phyloP scores from a whole-genome alignment of 176 grass and related monocot species.

The Musa troglodytarum region DNA sequence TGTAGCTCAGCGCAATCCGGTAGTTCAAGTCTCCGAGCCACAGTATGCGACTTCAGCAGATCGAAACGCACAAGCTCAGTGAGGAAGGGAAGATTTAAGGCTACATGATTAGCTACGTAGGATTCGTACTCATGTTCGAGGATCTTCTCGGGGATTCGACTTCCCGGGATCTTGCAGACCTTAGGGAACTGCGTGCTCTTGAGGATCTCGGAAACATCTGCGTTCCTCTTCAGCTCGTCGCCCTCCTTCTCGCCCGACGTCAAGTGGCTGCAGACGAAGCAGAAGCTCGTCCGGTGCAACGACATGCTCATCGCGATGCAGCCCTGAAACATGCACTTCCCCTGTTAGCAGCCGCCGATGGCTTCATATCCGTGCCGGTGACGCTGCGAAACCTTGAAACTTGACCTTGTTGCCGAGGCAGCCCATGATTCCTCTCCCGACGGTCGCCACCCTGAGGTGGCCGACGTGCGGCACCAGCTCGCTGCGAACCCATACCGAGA shows the following conservation, averaged over 20 bases:
- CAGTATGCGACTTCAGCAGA: conserved; percentile 44
- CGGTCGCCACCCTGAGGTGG: conserved; percentile 58
- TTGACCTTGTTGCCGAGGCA: conserved; percentile 81
- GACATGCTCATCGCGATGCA: conserved; percentile 93
- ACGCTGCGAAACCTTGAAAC: too few species aligned
- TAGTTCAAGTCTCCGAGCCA: conserved; percentile 93
- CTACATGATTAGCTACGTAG: too few species aligned
- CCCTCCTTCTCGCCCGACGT: conserved; percentile 94
- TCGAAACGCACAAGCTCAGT: background rate
- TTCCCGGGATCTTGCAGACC: conserved; percentile 41
- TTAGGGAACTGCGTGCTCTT: conserved; percentile 79
- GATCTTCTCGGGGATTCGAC: conserved; percentile 51
- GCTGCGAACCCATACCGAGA: conserved; percentile 78
- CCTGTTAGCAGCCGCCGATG: background rate
- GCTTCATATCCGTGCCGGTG: background rate
- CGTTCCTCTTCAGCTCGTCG: conserved; percentile 72
- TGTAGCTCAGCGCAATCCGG: conserved; percentile 59
- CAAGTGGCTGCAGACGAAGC: conserved; percentile 91
- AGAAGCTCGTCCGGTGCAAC: conserved; percentile 58
- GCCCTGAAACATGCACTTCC: conserved; percentile 31
- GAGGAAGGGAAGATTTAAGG: too few species aligned
- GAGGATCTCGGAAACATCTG: conserved; percentile 86
- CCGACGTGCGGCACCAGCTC: conserved; percentile 74
- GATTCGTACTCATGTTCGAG: conserved; percentile 67
- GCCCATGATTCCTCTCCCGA: conserved; percentile 83